Base-by-base conservation (phyloP, 2,329 filamentous ascomycete species). In the Trichophyton benhamiae region DNA sequence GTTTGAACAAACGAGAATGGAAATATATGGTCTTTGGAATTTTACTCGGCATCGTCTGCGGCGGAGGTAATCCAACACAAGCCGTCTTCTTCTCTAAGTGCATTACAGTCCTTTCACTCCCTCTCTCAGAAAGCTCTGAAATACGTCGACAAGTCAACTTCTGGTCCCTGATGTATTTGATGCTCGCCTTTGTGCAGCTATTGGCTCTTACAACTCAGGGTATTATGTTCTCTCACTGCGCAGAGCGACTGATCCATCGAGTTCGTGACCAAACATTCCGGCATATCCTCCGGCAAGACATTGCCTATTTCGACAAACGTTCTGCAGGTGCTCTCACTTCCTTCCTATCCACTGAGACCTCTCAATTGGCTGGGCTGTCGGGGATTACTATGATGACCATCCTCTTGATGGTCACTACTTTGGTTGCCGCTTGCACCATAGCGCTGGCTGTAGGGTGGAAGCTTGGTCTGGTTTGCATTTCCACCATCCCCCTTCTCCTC, bases 261-360 rank as follows among this genome's bases (percentile, higher is more conserved):
- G 89, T 92, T 1, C 84, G 94, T 67, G 84, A 92, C 72, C 80
- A 80, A 62, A 87, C 91, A 6, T 96, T 97, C 78, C 82, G 91
- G 36, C 81, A 86, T 27, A 90, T 97, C 77, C 83, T 97, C 57
- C 88, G 91, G 65, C 92, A 97, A 74, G 94, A 97, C 65, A 91
- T 97, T 62, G 79, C 84, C 33, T 97, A 91, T 73, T 97, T 96
- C 67, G 92, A 97, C 73, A 87, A 92, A 72, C 95, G 97, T 72
- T 91, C 88, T 4, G 86, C 89, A 6, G 92, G 94, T 66, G 87
- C 91, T 0, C 78, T 97, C 67, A 96, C 91, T 0, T 89, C 88
- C 0, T 94, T 95, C 75, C 78, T 96, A 11, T 91, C 89, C 2
- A 94, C 89, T 0, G 88, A 96, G 74, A 91, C 91, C 0, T 69